phyloP scores from a whole-genome alignment of 345 rosid genomes.

The Erodium maritimum region DNA sequence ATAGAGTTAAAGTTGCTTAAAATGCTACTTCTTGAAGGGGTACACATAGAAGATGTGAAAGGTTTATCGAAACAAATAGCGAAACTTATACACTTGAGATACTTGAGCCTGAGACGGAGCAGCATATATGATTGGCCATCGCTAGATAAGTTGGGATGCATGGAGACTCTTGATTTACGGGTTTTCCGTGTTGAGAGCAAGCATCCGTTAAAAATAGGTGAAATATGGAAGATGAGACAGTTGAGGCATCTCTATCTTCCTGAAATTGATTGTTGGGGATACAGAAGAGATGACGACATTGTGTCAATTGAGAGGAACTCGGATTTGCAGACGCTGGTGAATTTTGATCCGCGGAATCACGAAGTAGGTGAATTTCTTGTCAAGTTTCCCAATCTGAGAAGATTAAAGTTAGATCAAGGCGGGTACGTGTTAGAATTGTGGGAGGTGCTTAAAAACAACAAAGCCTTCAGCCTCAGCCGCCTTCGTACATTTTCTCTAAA shows the following conservation, averaged over 20 bases:
- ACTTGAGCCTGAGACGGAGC: conserved; percentile 6
- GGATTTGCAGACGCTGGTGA: conserved; percentile 11
- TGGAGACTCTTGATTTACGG: conserved; percentile 20
- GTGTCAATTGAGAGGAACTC: conserved; percentile 6
- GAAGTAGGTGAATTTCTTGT: neutral
- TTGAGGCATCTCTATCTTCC: conserved; percentile 19
- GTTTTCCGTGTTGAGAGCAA: neutral
- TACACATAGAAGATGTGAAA: neutral
- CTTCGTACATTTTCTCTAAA: neutral
- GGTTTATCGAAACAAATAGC: conserved; percentile 13
- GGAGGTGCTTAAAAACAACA: conserved; percentile 4
- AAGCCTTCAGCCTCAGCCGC: neutral
- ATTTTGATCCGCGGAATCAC: conserved; percentile 9
- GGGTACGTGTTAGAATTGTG: accelerated
- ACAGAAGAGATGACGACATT: neutral
- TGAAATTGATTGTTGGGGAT: neutral
- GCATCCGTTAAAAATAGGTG: neutral
- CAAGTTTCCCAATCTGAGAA: conserved; percentile 9
- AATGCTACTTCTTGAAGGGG: conserved; percentile 18
- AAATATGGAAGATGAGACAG: conserved; percentile 15
- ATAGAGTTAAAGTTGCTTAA: conserved; percentile 13
- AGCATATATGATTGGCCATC: conserved; percentile 5
- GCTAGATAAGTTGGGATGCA: conserved; percentile 16
- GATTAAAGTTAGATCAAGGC: neutral
- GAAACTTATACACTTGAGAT: conserved; percentile 23